A percentile compares a stretch with the other conserved stretches of the same genome.
Evolutionary conservation across 23 red algal species (phyloP).

Genomic region (Agarophyton chilense): DNA sequence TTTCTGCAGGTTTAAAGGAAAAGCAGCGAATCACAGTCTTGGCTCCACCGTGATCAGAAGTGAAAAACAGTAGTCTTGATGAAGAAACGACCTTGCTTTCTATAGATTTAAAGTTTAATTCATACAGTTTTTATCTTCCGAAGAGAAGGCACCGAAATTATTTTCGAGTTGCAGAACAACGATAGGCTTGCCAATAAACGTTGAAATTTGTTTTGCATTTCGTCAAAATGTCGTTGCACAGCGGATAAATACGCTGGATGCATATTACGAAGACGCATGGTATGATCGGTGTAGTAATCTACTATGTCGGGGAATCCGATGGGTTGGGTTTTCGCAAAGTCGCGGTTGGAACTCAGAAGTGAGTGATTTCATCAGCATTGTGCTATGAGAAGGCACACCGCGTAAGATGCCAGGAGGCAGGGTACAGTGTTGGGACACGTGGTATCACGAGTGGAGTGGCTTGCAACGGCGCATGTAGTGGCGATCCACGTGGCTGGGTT

Average conservation of each 20-base stretch:
- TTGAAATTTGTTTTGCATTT: slow-evolving; percentile 35
- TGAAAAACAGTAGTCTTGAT: slow-evolving; percentile 24
- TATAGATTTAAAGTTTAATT: slow-evolving; percentile 54
- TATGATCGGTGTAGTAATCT: too few species aligned
- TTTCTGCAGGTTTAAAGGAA: not conserved
- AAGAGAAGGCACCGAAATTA: slow-evolving; percentile 80
- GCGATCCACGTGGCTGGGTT: too few species aligned
- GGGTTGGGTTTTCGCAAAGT: too few species aligned
- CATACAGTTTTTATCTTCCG: slow-evolving; percentile 62
- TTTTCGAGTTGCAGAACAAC: slow-evolving; percentile 88
- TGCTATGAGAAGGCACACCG: too few species aligned
- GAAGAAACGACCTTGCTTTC: not conserved
- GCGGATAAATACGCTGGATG: slow-evolving; percentile 67
- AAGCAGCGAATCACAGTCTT: slow-evolving; percentile 54
- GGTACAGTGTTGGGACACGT: too few species aligned
- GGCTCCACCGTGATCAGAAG: slow-evolving; percentile 61
- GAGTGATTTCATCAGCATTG: too few species aligned
- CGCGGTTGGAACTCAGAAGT: too few species aligned
- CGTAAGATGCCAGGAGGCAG: too few species aligned
- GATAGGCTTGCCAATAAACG: slow-evolving; percentile 73
- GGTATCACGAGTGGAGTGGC: too few species aligned
- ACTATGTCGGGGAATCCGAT: too few species aligned
- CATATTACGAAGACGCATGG: slow-evolving; percentile 68
- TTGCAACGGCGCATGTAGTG: too few species aligned
- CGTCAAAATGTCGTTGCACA: slow-evolving; percentile 55